Evolutionary conservation across 2,329 filamentous ascomycete genomes (phyloP).

Genomic region (Geoglossum cookeanum): DNA sequence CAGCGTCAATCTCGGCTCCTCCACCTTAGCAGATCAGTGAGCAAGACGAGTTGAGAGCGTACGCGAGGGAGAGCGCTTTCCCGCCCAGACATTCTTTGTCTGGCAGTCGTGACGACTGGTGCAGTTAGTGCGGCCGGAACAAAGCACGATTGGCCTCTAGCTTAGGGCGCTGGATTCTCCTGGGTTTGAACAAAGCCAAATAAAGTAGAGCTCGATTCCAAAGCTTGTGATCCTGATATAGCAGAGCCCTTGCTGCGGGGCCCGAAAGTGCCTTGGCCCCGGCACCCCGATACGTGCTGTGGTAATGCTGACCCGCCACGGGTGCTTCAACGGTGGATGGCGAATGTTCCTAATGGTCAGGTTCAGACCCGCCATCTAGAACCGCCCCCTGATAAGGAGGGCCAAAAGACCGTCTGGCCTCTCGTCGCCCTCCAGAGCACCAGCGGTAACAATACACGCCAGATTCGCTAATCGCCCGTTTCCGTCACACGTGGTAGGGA

Average conservation of each 20-base stretch:
- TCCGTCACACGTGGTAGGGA: constrained; percentile 1
- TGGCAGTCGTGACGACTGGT: background rate
- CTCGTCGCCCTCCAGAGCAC: background rate
- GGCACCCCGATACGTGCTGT: background rate
- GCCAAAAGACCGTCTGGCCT: background rate
- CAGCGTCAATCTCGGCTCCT: background rate
- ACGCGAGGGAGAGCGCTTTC: too few species aligned
- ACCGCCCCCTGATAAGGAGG: background rate
- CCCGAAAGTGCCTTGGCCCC: background rate
- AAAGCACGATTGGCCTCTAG: background rate
- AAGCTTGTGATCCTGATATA: constrained; percentile 2
- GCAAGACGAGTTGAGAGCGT: background rate
- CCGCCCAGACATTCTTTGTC: background rate
- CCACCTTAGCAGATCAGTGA: background rate
- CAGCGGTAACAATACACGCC: background rate
- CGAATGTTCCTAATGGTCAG: background rate
- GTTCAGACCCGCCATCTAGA: too few species aligned
- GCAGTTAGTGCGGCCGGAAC: background rate
- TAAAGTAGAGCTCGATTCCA: background rate
- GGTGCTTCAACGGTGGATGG: background rate
- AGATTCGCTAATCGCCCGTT: constrained; percentile 3
- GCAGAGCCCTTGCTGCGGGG: background rate
- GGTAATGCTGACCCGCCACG: background rate
- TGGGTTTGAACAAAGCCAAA: background rate
- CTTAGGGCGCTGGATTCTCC: background rate